Conservation (phyloP, 176 grass and related monocot genomes). For the Puya raimondii region DNA sequence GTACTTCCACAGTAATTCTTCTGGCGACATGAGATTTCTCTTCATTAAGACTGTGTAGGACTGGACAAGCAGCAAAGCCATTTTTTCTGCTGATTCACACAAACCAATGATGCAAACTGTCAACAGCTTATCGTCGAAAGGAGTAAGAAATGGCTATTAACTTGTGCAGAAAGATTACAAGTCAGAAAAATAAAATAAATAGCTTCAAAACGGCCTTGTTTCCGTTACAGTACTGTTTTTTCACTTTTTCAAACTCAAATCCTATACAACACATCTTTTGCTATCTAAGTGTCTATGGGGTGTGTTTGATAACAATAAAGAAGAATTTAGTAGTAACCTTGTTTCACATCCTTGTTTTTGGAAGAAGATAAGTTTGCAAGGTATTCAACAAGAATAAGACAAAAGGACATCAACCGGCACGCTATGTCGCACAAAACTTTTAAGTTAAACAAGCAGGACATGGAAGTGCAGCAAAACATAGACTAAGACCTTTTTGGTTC, state of each 20-base stretch:
- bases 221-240: too few relatives aligned
- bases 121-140: neutral
- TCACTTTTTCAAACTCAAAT: too few relatives aligned
- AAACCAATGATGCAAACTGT: neutral
- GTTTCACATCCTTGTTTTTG: conserved; percentile 82
- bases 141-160: conserved; percentile 15
- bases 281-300: conserved; percentile 25
- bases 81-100: conserved; percentile 50
- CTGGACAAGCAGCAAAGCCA: conserved; percentile 88
- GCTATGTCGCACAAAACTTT: too few relatives aligned
- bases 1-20: conserved; percentile 13
- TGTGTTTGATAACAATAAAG: too few relatives aligned
- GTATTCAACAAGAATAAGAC: too few relatives aligned
- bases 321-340: conserved; percentile 37
- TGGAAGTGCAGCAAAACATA: too few relatives aligned
- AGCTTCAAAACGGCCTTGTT: too few relatives aligned
- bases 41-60: conserved; percentile 56
- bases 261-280: conserved; percentile 10
- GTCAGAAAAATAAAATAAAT: too few relatives aligned
- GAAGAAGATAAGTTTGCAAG: too few relatives aligned
- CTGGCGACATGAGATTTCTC: conserved; percentile 6
- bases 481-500: too few relatives aligned
- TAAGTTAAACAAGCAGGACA: too few relatives aligned
- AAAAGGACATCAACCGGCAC: too few relatives aligned
- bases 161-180: conserved; percentile 4